A percentile compares a stretch with the other conserved stretches of the same genome.
Conservation (phyloP, 164 flowering plant genomes). For the Echeveria elegans region DNA sequence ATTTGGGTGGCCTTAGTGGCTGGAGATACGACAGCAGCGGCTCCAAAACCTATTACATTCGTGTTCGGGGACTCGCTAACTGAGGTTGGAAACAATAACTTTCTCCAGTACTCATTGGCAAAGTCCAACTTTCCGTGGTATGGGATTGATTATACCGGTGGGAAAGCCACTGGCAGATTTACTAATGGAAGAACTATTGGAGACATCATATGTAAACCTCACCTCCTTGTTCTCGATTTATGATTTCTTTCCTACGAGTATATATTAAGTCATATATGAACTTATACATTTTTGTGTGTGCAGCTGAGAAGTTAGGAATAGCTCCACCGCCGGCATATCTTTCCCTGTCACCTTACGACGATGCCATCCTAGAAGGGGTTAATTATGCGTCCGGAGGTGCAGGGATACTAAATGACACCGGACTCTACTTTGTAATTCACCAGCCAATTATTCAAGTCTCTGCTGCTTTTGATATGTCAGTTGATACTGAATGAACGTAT, state of each 20-base stretch:
- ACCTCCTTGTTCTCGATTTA: not conserved
- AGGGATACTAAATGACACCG: conserved; percentile 83
- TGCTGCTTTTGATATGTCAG: not conserved
- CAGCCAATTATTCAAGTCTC: not conserved
- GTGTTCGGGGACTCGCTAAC: conserved; percentile 72
- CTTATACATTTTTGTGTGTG: conserved; percentile 10
- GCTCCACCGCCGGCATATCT: conserved; percentile 67
- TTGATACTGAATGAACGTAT: not conserved
- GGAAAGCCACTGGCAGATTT: conserved; percentile 67
- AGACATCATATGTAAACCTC: conserved; percentile 44
- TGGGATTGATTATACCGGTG: conserved; percentile 51
- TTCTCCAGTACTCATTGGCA: conserved; percentile 48
- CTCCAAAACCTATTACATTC: conserved; percentile 33
- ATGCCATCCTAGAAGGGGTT: conserved; percentile 53
- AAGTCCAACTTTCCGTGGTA: conserved; percentile 60
- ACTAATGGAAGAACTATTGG: conserved; percentile 72
- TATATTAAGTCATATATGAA: not conserved
- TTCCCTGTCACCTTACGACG: conserved; percentile 41
- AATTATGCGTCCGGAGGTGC: conserved; percentile 95
- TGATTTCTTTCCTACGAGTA: not conserved
- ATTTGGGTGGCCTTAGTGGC: not conserved
- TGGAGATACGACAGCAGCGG: not conserved
- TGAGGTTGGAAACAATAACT: conserved; percentile 86
- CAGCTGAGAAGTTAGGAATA: conserved; percentile 67
- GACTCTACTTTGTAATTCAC: conserved; percentile 49